A percentile compares a stretch with the other conserved stretches of the same genome.
Conservation (phyloP, 2,329 filamentous ascomycete genomes). For the Dactylella cylindrospora region DNA sequence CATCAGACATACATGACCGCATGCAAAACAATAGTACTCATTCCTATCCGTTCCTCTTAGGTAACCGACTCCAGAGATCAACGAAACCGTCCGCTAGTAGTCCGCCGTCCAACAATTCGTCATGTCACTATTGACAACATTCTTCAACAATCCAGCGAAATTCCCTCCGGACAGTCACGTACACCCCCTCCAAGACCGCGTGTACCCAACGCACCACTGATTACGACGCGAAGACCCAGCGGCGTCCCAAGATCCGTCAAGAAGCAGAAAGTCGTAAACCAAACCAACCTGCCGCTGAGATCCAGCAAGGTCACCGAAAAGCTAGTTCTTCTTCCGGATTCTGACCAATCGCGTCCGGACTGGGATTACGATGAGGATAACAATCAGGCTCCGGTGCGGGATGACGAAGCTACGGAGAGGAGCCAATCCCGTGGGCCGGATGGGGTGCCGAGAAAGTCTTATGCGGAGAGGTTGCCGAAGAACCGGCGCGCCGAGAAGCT, state of each 20-base stretch:
- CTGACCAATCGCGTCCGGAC: slow-evolving; percentile 55
- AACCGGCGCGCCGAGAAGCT: slow-evolving; percentile 82
- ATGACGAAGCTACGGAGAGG: slow-evolving; percentile 63
- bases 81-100: slow-evolving; percentile 49
- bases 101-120: slow-evolving; percentile 58
- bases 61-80: slow-evolving; percentile 63
- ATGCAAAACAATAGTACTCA: too few species aligned
- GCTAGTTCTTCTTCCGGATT: slow-evolving; percentile 88
- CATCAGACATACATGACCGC: too few species aligned
- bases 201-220: slow-evolving; percentile 57
- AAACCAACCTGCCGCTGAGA: slow-evolving; percentile 69
- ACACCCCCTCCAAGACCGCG: slow-evolving; percentile 62
- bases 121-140: slow-evolving; percentile 93
- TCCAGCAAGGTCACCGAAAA: slow-evolving; percentile 96
- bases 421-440: slow-evolving; percentile 57
- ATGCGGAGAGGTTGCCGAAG: slow-evolving; percentile 90
- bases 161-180: slow-evolving; percentile 89
- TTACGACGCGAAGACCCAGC: slow-evolving; percentile 53
- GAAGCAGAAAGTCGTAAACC: slow-evolving; percentile 57
- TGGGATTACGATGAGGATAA: slow-evolving; percentile 63
- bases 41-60: slow-evolving; percentile 54
- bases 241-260: slow-evolving; percentile 52
- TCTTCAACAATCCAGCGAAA: slow-evolving; percentile 88
- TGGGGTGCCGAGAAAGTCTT: slow-evolving; percentile 70
- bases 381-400: slow-evolving; percentile 56